Evolutionary conservation across 2,329 filamentous ascomycete species (phyloP), one percentile per base, ranked within the genome.

Genomic region (Rhynchosporium agropyri): DNA sequence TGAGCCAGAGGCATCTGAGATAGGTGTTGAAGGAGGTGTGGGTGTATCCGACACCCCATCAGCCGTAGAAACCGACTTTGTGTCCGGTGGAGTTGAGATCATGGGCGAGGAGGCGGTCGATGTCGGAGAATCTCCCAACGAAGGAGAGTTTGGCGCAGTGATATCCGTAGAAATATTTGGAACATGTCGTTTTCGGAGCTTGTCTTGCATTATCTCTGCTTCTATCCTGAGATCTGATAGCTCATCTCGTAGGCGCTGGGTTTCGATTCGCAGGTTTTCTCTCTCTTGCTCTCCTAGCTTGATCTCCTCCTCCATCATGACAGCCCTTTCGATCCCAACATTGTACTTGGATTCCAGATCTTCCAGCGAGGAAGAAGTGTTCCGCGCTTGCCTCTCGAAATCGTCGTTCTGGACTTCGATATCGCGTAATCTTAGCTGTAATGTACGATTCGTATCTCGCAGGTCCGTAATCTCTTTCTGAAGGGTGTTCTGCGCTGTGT

Each of bases 331-430:
- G 70, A 99, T 96, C 4, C 93, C 87, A 62, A 96, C 86, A 75
- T 97, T 98, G 77, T 95, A 97, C 77, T 98, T 99, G 66, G 90
- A 94, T 78, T 99, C 95, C 76, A 99, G 83, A 74, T 99, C 95
- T 78, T 99, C 95, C 66, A 98, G 85, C 57, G 94, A 97, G 50
- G 93, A 97, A 42, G 92, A 93, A 33, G 94, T 97, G 77, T 97
- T 95, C 71, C 95, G 88, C 69, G 95, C 94, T 79, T 98, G 94
- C 69, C 92, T 88, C 80, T 99, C 95, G 75, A 94, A 97, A 77
- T 99, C 95, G 81, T 99, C 95, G 79, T 98, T 99, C 75, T 91
- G 92, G 61, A 99, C 95, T 78, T 99, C 95, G 71, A 94, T 97
- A 76, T 99, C 95, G 69, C 95, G 89, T 63, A 99, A 80, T 77